Evolutionary conservation across 805 yeast genomes (phyloP).

Genomic region (Diddensiella caesifluorescens): DNA sequence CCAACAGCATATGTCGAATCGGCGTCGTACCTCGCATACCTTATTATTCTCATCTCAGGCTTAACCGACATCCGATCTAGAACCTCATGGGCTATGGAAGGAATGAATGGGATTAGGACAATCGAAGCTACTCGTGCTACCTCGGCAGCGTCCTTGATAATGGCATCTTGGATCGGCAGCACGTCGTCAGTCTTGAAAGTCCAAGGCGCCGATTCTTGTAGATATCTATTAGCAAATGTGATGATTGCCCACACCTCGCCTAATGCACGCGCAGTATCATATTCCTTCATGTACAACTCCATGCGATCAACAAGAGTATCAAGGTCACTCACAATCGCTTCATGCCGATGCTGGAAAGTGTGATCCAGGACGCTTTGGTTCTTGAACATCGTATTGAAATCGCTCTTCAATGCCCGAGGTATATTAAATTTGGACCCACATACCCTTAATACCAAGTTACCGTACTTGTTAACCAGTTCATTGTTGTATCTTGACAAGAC

Average conservation of each 20-base stretch:
- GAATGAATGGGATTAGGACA: constrained; percentile 66
- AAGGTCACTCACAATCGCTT: constrained; percentile 32
- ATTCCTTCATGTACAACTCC: constrained; percentile 40
- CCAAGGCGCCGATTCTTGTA: constrained; percentile 81
- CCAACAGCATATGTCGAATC: constrained; percentile 59
- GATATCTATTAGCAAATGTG: constrained; percentile 56
- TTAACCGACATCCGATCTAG: constrained; percentile 61
- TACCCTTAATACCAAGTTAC: constrained; percentile 69
- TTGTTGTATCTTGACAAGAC: constrained; percentile 37
- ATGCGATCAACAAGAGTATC: constrained; percentile 37
- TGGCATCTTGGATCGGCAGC: constrained; percentile 41
- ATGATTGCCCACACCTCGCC: constrained; percentile 54
- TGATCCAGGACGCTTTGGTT: constrained; percentile 5
- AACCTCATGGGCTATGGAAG: constrained; percentile 50
- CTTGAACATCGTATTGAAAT: not conserved
- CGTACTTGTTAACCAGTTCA: constrained; percentile 72
- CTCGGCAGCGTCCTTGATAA: constrained; percentile 65
- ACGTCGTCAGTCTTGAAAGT: constrained; percentile 35
- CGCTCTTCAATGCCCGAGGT: constrained; percentile 34
- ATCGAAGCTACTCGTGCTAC: constrained; percentile 62
- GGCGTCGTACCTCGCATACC: constrained; percentile 47
- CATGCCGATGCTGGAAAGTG: constrained; percentile 3
- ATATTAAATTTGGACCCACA: constrained; percentile 67
- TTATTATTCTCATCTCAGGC: constrained; percentile 36
- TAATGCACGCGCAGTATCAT: constrained; percentile 53